Evolutionary conservation across 106 monocot genomes (phyloP), one percentile per base, ranked within the genome.

Genomic region (Allium cepa): DNA sequence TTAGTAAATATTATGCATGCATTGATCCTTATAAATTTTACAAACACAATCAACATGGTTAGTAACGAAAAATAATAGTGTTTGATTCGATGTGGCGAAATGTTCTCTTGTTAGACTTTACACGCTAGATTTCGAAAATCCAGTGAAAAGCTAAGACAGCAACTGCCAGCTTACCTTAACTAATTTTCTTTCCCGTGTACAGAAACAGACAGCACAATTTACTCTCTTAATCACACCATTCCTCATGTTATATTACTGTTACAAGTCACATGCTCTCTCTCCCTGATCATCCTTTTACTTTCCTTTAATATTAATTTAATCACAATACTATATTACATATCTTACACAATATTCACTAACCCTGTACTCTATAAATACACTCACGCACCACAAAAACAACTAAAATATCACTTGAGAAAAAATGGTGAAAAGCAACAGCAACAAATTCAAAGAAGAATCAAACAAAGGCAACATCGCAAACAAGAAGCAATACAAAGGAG

Each of bases 401-500:
- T 1, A 1, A 15, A 49, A 11, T 8, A 55, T 15, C 11, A 55
- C 53, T 36, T 36, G 1, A 55, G 13, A 55, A 11, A 55, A 64
- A 49, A 69, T 69, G 68, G 68, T 69, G 56, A 69, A 69, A 51
- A 22, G 45, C 68, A 56, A 46, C 68, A 68, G 36, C 45, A 69
- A 55, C 53, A 55, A 55, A 11, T 12, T 4, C 10, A 55, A 55
- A 55, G 53, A 55, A 11, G 53, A 55, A 11, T 11, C 11, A 11
- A 55, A 55, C 53, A 36, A 36, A 36, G 5, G 36, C 36, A 55
- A 8, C 53, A 55, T 12, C 65, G 60, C 16, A 12, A 59, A 3
- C 26, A 68, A 69, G 61, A 75, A 62, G 61, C 75, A 69, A 16
- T 75, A 69, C 75, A 75, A 75, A 49, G 75, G 75, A 47, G 75